These are phyloP conservation scores for Onygena corvina DNA, from an alignment of 2,329 filamentous ascomycete genomes.

Conservation along the genomic window DNA sequence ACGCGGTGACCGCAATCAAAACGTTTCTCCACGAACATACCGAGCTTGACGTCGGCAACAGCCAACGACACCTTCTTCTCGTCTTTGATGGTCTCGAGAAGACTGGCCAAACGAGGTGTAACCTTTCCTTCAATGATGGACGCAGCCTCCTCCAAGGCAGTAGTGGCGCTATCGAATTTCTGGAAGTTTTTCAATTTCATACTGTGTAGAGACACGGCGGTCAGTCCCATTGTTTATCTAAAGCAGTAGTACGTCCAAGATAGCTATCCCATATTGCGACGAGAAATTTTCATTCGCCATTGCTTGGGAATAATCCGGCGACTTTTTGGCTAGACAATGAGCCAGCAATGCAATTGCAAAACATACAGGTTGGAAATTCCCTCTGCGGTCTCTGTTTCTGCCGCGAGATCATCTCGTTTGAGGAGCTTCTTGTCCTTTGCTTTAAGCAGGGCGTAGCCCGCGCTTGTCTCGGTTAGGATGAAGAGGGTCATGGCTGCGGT, in stretches of 20 bases:
- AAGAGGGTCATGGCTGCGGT: conserved; percentile 64
- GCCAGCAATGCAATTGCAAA: conserved; percentile 7
- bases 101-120: conserved; percentile 66
- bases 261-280: not conserved
- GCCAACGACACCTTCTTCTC: conserved; percentile 95
- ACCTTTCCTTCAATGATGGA: conserved; percentile 89
- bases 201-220: conserved; percentile 35
- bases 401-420: conserved; percentile 67
- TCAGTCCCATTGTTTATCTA: conserved; percentile 7
- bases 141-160: conserved; percentile 80
- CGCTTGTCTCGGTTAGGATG: conserved; percentile 86
- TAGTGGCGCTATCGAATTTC: conserved; percentile 90
- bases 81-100: conserved; percentile 84
- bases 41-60: conserved; percentile 85
- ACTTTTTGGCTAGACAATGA: not conserved
- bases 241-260: not conserved
- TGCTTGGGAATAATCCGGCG: not conserved
- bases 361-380: conserved; percentile 76
- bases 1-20: not conserved
- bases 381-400: conserved; percentile 66
- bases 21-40: conserved; percentile 21
- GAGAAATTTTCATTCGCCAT: not conserved
- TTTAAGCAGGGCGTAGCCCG: conserved; percentile 97
- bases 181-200: conserved; percentile 93
- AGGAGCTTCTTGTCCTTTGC: conserved; percentile 97